Evolutionary conservation across 139 green algal species (phyloP).

Genomic region (Limnomonas spitsbergensis): DNA sequence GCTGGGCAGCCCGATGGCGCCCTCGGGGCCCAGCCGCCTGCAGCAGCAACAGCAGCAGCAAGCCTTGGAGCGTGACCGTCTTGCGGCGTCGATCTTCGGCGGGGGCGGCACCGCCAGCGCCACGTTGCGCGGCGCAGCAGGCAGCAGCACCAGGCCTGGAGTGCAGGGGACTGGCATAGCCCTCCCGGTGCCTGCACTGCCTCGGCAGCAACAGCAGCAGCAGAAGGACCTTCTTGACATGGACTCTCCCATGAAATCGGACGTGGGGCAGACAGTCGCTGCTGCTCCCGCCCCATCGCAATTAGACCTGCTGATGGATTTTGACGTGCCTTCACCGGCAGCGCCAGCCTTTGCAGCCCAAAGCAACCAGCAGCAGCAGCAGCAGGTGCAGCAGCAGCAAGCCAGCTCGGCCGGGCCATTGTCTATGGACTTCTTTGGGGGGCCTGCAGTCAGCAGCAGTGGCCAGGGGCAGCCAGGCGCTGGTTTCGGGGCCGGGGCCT

Average conservation of each 20-base stretch:
- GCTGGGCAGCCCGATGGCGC: neutral
- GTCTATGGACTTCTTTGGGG: neutral
- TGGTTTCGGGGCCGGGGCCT: neutral
- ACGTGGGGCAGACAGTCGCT: neutral
- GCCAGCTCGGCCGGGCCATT: neutral
- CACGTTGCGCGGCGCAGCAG: no score
- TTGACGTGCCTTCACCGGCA: neutral
- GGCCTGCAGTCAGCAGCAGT: neutral
- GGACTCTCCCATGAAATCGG: neutral
- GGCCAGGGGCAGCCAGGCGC: neutral
- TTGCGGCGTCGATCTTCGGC: neutral
- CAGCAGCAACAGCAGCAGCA: neutral
- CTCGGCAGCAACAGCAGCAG: neutral
- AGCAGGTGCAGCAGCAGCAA: constrained; percentile 2
- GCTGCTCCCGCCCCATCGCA: neutral
- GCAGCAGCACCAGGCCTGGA: neutral
- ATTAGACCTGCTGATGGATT: neutral
- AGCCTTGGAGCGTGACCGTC: neutral
- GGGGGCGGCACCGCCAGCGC: neutral
- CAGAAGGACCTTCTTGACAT: neutral
- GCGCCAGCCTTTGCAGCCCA: neutral
- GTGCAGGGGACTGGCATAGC: neutral
- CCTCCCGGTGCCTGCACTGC: neutral
- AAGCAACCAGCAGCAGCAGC: neutral
- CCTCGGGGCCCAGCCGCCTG: no score